Base-by-base conservation (phyloP, 495 filamentous ascomycete genomes). In the Neurospora sp. region DNA sequence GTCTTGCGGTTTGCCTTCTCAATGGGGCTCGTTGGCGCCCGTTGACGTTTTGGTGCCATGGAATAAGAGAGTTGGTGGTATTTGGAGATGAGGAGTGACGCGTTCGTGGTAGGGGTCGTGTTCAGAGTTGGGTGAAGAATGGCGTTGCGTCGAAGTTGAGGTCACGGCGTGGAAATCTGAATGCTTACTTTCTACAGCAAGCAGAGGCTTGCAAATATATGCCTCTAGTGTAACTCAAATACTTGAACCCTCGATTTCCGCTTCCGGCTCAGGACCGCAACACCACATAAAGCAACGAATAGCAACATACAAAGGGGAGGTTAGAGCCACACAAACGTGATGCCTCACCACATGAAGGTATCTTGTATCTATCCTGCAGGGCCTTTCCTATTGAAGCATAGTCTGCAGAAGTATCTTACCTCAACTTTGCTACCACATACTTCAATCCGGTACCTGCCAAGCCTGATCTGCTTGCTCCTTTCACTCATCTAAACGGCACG, bases 1-100 rank as follows among this genome's bases (percentile, higher is more conserved):
- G 77, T 81, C 74, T 86, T 87, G 12, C 71, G 69, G 69, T 86
- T 86, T 16, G 80, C 85, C 39, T 72, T 44, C 0, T 85, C 84
- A 14, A 88, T 82, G 4, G 78, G 81, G 75, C 83, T 78, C 39
- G 82, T 82, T 5, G 76, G 73, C 16, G 78, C 78, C 48, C 78
- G 78, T 42, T 71, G 78, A 54, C 83, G 78, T 69, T 82, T 85
- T 3, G 70, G 59, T 39, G 48, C 74, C 78, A 80, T 78, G 69
- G 54, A 9, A 9, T 35, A 35, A 1, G 16, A 16, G 18, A 18
- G 16, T 16, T 27, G 54, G 8, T 27, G 54, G 8, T 14, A 9
- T 35, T 18, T 59, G 20, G 20, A 1, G 54, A 9, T 66, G 27
- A 18, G 14, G 6, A 18, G 6, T 66, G 27, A 66, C 20, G 48